A percentile compares a stretch with the other conserved stretches of the same genome.
phyloP scores from a whole-genome alignment of 2,329 filamentous ascomycete species.

The Monosporascus sp. region DNA sequence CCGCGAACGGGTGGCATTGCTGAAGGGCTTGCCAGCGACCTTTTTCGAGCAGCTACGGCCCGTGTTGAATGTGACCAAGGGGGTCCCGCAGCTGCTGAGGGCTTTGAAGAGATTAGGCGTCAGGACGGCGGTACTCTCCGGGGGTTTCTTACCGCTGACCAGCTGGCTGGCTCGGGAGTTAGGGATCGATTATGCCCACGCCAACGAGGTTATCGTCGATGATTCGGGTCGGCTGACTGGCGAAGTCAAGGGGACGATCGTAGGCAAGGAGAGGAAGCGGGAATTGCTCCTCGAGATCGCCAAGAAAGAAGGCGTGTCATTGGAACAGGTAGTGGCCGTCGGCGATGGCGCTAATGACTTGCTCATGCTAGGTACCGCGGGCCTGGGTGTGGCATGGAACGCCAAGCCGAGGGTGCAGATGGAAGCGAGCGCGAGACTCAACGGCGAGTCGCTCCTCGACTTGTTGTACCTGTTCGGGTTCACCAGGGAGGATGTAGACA shows the following conservation, averaged over 20 bases:
- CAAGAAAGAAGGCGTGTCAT: conserved; percentile 56
- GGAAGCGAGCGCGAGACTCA: conserved; percentile 68
- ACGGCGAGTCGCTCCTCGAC: conserved; percentile 65
- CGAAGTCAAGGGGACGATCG: conserved; percentile 66
- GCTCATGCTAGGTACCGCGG: conserved; percentile 71
- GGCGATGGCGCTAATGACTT: conserved; percentile 82
- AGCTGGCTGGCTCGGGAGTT: conserved; percentile 77
- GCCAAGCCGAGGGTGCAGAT: conserved; percentile 79
- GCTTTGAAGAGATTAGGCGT: conserved; percentile 74
- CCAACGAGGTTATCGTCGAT: conserved; percentile 74
- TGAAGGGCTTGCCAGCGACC: conserved; percentile 72
- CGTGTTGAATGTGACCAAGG: conserved; percentile 75
- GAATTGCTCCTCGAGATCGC: conserved; percentile 69
- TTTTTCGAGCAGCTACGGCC: conserved; percentile 75
- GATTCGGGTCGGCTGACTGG: conserved; percentile 60
- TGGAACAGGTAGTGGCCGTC: conserved; percentile 67
- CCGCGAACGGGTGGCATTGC: conserved; percentile 70
- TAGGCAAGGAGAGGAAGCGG: conserved; percentile 71
- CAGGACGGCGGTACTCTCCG: conserved; percentile 86
- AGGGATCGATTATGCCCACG: conserved; percentile 81
- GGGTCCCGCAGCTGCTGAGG: conserved; percentile 68
- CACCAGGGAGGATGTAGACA: conserved; percentile 56
- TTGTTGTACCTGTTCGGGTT: conserved; percentile 72
- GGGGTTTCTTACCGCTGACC: conserved; percentile 86
- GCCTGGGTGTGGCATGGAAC: conserved; percentile 76